Base-by-base conservation (phyloP, 768 basidiomycete genomes). In the Paxillus involutus region DNA sequence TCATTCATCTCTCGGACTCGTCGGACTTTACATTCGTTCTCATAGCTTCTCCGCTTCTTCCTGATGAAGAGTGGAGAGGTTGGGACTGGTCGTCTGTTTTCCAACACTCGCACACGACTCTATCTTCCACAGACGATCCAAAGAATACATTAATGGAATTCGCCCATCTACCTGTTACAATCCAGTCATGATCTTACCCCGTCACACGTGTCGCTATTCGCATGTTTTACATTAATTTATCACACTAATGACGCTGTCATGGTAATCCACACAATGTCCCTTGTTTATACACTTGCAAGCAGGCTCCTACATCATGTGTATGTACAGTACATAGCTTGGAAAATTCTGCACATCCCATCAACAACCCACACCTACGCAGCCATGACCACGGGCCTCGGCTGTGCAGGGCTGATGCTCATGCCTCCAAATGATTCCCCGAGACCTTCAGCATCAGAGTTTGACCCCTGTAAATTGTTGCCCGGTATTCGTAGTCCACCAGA, bases 371-470 rank as follows among this genome's bases (percentile, higher is more conserved):
- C 13, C 41, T 57, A 64, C 14, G 53, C 56, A 4, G 50, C 46
- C 51, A 64, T 56, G 16, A 62, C 39, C 17, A 59, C 51, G 6
- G 59, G 42, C 45, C 21, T 59, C n/a, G 70, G 60, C 11, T 60
- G 75, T 30, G 67, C 69, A 11, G 91, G 91, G 60, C 91, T 92
- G 59, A 93, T 93, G 60, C 88, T 92, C 90, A 93, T 91, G 32
- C 82, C 85, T 9, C 80, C 87, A 57, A 93, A 81, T 4, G 87
- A 89, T 57, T 75, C 75, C 8, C 84, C 87, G 6, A 92, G 75
- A 3, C 77, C 80, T 26, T 75, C 75, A n/a, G 80, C 76, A 49
- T 79, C 77, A 6, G 64, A 49, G 33, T 39, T 21, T 10, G 67
- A 68, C 14, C 61, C 63, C 11, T 55, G 59, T 2, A 57, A 47